Percentiles rank a stretch among this genome's conserved stretches.
Evolutionary conservation across 2,329 filamentous ascomycete genomes (phyloP).

Genomic region (Plenodomus biglobosus): DNA sequence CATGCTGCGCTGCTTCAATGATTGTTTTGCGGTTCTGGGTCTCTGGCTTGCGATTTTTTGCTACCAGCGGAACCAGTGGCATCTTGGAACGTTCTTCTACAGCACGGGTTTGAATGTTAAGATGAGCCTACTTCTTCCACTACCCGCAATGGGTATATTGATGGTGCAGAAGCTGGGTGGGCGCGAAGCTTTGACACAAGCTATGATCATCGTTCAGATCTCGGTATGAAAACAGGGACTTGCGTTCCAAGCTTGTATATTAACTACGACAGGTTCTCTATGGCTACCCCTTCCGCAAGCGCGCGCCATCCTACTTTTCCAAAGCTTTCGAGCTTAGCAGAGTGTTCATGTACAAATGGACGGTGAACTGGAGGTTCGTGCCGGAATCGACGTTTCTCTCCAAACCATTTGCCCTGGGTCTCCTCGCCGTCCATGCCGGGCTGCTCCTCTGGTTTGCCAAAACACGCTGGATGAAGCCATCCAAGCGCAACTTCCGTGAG

Average conservation of each 20-base stretch:
- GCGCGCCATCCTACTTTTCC: constrained; percentile 71
- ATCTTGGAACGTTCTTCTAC: constrained; percentile 70
- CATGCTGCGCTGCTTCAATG: constrained; percentile 90
- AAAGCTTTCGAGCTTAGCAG: constrained; percentile 89
- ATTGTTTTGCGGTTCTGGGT: constrained; percentile 82
- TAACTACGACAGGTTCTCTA: constrained; percentile 50
- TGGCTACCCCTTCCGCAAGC: constrained; percentile 67
- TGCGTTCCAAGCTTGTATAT: constrained; percentile 10
- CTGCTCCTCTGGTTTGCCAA: constrained; percentile 68
- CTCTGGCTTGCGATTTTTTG: constrained; percentile 79
- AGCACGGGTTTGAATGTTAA: constrained; percentile 85
- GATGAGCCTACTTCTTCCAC: constrained; percentile 83
- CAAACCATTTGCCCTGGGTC: constrained; percentile 64
- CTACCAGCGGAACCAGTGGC: constrained; percentile 75
- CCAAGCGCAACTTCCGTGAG: constrained; percentile 58
- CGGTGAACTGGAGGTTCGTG: constrained; percentile 98
- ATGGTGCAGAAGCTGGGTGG: constrained; percentile 74
- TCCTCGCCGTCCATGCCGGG: constrained; percentile 66
- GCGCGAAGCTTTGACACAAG: constrained; percentile 65
- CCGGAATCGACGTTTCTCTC: constrained; percentile 79
- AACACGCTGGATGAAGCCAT: constrained; percentile 72
- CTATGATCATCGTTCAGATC: constrained; percentile 71
- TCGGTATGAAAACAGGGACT: constrained; percentile 60
- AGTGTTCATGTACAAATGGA: constrained; percentile 96
- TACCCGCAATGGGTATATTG: constrained; percentile 78